Evolutionary conservation across 257 asterid species (phyloP).

Genomic region (Agastache rugosa): DNA sequence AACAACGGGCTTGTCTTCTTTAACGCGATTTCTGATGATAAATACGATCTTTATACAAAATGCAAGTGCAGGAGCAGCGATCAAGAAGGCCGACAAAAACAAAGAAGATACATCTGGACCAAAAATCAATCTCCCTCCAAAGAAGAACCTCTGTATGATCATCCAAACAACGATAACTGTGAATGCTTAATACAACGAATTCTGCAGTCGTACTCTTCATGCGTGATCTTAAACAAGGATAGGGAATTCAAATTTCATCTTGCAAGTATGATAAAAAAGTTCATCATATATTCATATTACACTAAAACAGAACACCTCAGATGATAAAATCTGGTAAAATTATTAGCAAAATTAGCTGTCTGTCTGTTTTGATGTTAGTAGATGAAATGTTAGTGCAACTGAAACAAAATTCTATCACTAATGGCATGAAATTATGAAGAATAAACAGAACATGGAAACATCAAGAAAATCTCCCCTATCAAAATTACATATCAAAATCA

Average conservation of each 20-base stretch:
- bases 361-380: conserved; percentile 1
- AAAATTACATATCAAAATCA: conserved; percentile 19
- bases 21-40: conserved; percentile 45
- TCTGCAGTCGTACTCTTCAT: background rate
- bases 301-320: background rate
- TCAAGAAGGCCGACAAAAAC: conserved; percentile 53
- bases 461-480: background rate
- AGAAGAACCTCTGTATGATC: conserved; percentile 64
- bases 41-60: conserved; percentile 54
- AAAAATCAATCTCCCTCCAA: conserved; percentile 79
- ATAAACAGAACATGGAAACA: no score
- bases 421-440: background rate
- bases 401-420: background rate
- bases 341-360: background rate
- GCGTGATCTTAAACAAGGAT: background rate
- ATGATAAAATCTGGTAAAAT: background rate
- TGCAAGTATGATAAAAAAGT: background rate
- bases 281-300: background rate
- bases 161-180: conserved; percentile 33
- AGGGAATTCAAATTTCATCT: conserved; percentile 1
- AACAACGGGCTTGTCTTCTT: conserved; percentile 42
- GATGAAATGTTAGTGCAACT: conserved; percentile 3
- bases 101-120: conserved; percentile 80
- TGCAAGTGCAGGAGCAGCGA: conserved; percentile 64
- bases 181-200: background rate